phyloP scores from a whole-genome alignment of 768 basidiomycete genomes.

The Nidularia pulvinata region DNA sequence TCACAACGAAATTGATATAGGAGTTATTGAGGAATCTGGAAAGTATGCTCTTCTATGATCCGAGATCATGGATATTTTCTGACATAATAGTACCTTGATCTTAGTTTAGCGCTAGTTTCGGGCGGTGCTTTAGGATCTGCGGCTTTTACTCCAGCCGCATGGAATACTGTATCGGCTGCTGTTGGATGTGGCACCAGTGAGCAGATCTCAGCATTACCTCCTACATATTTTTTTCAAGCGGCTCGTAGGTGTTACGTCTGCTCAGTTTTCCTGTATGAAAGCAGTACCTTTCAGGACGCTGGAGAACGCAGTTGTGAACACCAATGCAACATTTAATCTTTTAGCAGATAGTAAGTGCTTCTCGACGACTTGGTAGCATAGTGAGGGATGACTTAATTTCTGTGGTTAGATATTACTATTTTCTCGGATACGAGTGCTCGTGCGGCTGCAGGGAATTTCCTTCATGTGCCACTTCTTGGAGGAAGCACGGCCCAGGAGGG shows the following conservation, averaged over 20 bases:
- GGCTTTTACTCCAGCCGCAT: slow-evolving; percentile 16
- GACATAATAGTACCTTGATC: neutral
- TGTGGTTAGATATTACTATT: slow-evolving; percentile 23
- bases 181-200: slow-evolving; percentile 31
- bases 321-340: slow-evolving; percentile 21
- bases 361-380: neutral
- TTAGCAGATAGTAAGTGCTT: slow-evolving; percentile 25
- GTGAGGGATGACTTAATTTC: neutral
- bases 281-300: slow-evolving; percentile 22
- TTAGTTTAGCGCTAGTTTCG: neutral
- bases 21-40: slow-evolving; percentile 34
- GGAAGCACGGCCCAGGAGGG: slow-evolving; percentile 31
- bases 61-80: neutral
- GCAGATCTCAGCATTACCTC: neutral
- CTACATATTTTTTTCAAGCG: neutral
- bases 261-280: slow-evolving; percentile 35
- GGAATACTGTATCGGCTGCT: slow-evolving; percentile 23
- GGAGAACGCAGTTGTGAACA: slow-evolving; percentile 26
- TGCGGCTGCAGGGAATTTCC: slow-evolving; percentile 21
- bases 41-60: slow-evolving; percentile 15
- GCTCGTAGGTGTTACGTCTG: slow-evolving; percentile 9
- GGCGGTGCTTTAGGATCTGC: neutral
- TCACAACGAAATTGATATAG: slow-evolving; percentile 5
- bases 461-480: slow-evolving; percentile 22
- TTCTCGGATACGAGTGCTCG: slow-evolving; percentile 25